These are phyloP conservation scores for Hymenoscyphus fraxineus DNA, from an alignment of 2,329 filamentous ascomycete species.

Conservation along the genomic window DNA sequence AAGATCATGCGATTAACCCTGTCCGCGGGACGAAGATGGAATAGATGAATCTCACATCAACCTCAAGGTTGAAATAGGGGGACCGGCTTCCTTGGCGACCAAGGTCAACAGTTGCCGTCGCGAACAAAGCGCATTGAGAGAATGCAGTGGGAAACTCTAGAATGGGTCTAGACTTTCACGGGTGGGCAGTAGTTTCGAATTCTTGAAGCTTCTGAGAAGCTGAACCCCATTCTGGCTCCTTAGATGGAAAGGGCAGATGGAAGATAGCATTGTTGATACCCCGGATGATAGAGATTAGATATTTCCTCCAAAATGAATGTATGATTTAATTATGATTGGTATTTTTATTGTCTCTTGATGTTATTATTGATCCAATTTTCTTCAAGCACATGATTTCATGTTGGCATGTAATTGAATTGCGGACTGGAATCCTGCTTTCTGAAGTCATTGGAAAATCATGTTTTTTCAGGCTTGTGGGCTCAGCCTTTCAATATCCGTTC, in stretches of 20 bases:
- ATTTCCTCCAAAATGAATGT: neutral
- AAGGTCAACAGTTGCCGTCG: neutral
- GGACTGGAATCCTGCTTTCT: no score
- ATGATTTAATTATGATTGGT: no score
- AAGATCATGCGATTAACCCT: neutral
- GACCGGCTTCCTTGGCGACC: neutral
- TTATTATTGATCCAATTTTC: no score
- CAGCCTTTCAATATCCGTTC: no score
- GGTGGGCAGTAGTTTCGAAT: neutral
- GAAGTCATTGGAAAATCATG: no score
- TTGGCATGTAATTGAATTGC: no score
- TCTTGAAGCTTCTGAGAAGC: neutral
- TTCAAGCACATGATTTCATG: no score
- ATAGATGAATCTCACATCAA: slow-evolving; percentile 1
- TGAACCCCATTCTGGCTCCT: neutral
- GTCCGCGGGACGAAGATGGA: neutral
- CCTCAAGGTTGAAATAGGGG: neutral
- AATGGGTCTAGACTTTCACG: neutral
- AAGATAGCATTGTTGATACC: slow-evolving; percentile 1
- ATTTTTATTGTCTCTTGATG: no score
- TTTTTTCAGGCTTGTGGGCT: no score
- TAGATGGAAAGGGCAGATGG: neutral
- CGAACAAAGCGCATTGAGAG: neutral
- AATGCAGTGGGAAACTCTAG: neutral
- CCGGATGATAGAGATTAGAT: neutral